phyloP scores from a whole-genome alignment of 805 yeast species.

The Kurtzmaniella cleridarum region DNA sequence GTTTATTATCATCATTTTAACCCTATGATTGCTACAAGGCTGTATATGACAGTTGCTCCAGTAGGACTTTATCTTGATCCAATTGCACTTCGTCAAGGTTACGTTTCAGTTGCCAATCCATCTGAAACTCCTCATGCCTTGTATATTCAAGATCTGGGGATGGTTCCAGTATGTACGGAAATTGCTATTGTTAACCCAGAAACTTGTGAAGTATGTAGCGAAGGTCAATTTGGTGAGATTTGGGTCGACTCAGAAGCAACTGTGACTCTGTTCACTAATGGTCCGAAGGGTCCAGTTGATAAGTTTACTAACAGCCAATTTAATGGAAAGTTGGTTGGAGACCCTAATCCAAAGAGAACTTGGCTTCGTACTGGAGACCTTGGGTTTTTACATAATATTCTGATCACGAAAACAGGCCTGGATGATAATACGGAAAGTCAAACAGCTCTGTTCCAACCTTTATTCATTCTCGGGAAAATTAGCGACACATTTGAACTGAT shows the following conservation, averaged over 20 bases:
- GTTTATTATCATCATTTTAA: slow-evolving; percentile 76
- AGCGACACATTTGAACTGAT: slow-evolving; percentile 84
- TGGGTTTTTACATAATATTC: slow-evolving; percentile 82
- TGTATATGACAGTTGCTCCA: slow-evolving; percentile 85
- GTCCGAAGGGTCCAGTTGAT: slow-evolving; percentile 48
- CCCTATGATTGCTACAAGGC: slow-evolving; percentile 78
- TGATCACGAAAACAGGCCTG: slow-evolving; percentile 35
- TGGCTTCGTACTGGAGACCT: slow-evolving; percentile 90
- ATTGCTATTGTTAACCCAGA: slow-evolving; percentile 95
- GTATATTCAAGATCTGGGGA: slow-evolving; percentile 88
- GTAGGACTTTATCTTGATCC: slow-evolving; percentile 85
- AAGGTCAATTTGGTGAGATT: slow-evolving; percentile 94
- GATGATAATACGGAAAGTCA: slow-evolving; percentile 17
- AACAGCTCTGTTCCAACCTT: slow-evolving; percentile 55
- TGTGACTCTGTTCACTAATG: slow-evolving; percentile 53
- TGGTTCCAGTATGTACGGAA: slow-evolving; percentile 92
- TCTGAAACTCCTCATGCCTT: slow-evolving; percentile 63
- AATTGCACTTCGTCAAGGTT: slow-evolving; percentile 83
- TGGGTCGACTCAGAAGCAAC: slow-evolving; percentile 94
- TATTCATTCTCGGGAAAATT: slow-evolving; percentile 80
- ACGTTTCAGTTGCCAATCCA: slow-evolving; percentile 72
- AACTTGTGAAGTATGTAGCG: slow-evolving; percentile 67
- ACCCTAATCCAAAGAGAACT: slow-evolving; percentile 49
- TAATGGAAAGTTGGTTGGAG: slow-evolving; percentile 57
- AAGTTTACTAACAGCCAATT: slow-evolving; percentile 48